These are phyloP conservation scores for Neoboletus magnificus DNA, from an alignment of 768 basidiomycete species.

Conservation along the genomic window DNA sequence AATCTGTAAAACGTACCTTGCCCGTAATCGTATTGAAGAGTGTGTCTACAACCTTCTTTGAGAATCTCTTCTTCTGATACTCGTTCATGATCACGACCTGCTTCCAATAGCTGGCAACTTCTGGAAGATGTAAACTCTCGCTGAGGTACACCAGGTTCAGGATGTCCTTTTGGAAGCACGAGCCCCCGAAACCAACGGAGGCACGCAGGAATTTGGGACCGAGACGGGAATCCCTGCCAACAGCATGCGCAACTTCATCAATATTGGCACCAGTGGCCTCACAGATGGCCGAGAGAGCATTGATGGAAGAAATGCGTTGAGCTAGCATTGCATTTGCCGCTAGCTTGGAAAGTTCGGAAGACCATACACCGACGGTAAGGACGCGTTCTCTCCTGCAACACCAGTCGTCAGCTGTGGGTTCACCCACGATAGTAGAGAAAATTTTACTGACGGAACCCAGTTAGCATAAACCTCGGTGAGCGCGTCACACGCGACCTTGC, in stretches of 20 bases:
- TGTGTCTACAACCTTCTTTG: conserved; percentile 92
- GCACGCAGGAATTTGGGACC: conserved; percentile 96
- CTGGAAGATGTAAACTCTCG: conserved; percentile 91
- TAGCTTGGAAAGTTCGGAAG: conserved; percentile 96
- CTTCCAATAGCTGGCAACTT: conserved; percentile 97
- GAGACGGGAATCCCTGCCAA: conserved; percentile 89
- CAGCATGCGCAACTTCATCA: conserved; percentile 93
- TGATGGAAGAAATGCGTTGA: conserved; percentile 97
- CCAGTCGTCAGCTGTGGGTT: not conserved
- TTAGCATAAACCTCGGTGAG: conserved; percentile 85
- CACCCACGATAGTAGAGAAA: not conserved
- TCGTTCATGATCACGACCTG: conserved; percentile 99
- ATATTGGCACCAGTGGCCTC: conserved; percentile 99
- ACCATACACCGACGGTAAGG: conserved; percentile 96
- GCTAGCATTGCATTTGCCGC: conserved; percentile 99
- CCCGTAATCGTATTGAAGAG: conserved; percentile 98
- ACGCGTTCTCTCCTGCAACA: conserved; percentile 62
- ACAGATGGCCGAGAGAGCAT: conserved; percentile 97
- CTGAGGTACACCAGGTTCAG: conserved; percentile 97
- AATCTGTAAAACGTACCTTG: conserved; percentile 55
- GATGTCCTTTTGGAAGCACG: conserved; percentile 99
- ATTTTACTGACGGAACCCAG: conserved; percentile 86
- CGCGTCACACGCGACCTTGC: conserved; percentile 73
- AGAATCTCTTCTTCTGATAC: conserved; percentile 95
- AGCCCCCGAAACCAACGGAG: conserved; percentile 95